Evolutionary conservation across 2,329 filamentous ascomycete genomes (phyloP), one percentile per base, ranked within the genome.

Genomic region (Fusarium duplospermum): DNA sequence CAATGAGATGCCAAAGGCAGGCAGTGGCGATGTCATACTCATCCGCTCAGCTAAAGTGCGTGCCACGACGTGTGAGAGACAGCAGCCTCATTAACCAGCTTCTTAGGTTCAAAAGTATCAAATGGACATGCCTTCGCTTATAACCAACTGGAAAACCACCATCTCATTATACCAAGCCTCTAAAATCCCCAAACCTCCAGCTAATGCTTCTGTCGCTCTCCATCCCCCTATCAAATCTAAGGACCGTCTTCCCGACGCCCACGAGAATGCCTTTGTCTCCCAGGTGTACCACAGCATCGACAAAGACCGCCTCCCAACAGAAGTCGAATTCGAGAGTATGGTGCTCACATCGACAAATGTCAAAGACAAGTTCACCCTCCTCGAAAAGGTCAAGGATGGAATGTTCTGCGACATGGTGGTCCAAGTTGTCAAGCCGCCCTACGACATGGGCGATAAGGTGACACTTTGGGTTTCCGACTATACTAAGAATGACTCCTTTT

Each of bases 381-480:
- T 98, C 62, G 86, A 92, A 72, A 89, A 95, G 75, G 82, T 94
- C 2, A 77, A 83, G 4, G 83, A 87, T 1, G 81, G 82, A 16
- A 84, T 77, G 0, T 97, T 92, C 78, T 90, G 88, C 76, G 90
- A 98, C 79, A 79, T 97, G 2, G 84, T 94, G 20, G 94, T 89
- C 2, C 89, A 95, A 78, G 89, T 97, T 3, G 88, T 95, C 56
- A 85, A 81, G 54, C 82, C 85, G 3, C 87, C 88, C 0, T 86
- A 81, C 50, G 82, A 86, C 33, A 22, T 76, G 8, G 78, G 80
- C 24, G 86, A 88, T 29, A 88, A 83, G 66, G 82, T 89, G 14
- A 89, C 90, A 6, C 73, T 98, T 0, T 95, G 95, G 85, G 84
- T 97, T 20, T 93, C 93, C 0, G 95, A 98, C 81, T 98, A 95